Conservation (phyloP, 305 asterid genomes). For the Fraxinus sp. region DNA sequence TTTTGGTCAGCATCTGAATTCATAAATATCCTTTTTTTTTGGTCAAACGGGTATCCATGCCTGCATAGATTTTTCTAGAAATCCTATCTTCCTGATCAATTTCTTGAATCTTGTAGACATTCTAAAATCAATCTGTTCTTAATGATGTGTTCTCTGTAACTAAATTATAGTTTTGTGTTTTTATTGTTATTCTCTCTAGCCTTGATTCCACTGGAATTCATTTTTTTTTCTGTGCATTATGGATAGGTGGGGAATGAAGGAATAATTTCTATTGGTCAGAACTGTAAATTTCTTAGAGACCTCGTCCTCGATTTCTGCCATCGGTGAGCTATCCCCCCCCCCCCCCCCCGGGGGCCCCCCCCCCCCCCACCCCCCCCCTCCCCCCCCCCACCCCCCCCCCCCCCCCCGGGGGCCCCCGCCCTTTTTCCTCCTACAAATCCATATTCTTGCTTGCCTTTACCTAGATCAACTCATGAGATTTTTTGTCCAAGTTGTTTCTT, state of each 20-base stretch:
- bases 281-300: constrained; percentile 75
- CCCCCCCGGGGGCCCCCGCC: no score
- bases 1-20: no score
- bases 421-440: not conserved
- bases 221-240: constrained; percentile 24
- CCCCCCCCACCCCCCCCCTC: no score
- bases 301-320: constrained; percentile 84
- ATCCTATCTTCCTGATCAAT: not conserved
- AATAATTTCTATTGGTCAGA: constrained; percentile 72
- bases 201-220: constrained; percentile 1
- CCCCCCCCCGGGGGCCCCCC: no score
- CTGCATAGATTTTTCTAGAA: not conserved
- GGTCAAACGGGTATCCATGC: not conserved
- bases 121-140: not conserved
- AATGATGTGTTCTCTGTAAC: not conserved
- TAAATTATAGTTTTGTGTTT: constrained; percentile 22
- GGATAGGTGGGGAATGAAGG: constrained; percentile 77
- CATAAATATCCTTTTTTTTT: no score
- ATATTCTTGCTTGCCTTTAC: not conserved
- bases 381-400: no score
- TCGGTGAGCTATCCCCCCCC: constrained; percentile 44
- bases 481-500: constrained; percentile 4
- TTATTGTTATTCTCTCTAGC: constrained; percentile 1
- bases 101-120: not conserved
- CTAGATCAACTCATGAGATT: not conserved